These are phyloP conservation scores for Podosphaera xanthii DNA, from an alignment of 2,329 filamentous ascomycete species.

Conservation along the genomic window DNA sequence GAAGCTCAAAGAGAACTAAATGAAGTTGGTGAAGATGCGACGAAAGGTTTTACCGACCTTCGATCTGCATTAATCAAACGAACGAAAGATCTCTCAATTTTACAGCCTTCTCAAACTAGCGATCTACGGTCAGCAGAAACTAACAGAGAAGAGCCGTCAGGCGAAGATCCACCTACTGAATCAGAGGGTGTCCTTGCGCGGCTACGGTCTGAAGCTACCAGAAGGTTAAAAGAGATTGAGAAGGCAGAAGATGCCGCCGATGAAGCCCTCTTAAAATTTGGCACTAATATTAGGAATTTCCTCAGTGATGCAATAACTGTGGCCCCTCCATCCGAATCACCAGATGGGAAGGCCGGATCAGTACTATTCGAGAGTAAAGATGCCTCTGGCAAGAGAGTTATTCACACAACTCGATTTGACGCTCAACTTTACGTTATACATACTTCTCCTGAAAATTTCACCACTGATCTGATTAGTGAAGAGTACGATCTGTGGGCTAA, in stretches of 20 bases:
- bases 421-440: slow-evolving; percentile 93
- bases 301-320: slow-evolving; percentile 77
- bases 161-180: slow-evolving; percentile 24
- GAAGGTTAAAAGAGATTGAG: slow-evolving; percentile 71
- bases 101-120: slow-evolving; percentile 14
- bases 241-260: slow-evolving; percentile 88
- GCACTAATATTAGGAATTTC: slow-evolving; percentile 72
- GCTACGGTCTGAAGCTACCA: slow-evolving; percentile 54
- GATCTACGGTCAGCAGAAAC: neutral
- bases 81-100: slow-evolving; percentile 46
- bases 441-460: slow-evolving; percentile 59
- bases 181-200: slow-evolving; percentile 49
- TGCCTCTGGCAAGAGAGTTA: slow-evolving; percentile 69
- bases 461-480: slow-evolving; percentile 51
- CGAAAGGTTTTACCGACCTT: slow-evolving; percentile 54
- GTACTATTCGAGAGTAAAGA: slow-evolving; percentile 91
- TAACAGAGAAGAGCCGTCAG: slow-evolving; percentile 20
- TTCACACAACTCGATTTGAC: slow-evolving; percentile 84
- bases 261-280: slow-evolving; percentile 80
- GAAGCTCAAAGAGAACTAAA: slow-evolving; percentile 70
- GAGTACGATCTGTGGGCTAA: slow-evolving; percentile 55
- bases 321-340: slow-evolving; percentile 39
- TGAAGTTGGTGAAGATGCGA: slow-evolving; percentile 58
- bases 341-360: slow-evolving; percentile 27
- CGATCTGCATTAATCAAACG: slow-evolving; percentile 44